Evolutionary conservation across 257 asterid species (phyloP).

Genomic region (Primulina tabacum): DNA sequence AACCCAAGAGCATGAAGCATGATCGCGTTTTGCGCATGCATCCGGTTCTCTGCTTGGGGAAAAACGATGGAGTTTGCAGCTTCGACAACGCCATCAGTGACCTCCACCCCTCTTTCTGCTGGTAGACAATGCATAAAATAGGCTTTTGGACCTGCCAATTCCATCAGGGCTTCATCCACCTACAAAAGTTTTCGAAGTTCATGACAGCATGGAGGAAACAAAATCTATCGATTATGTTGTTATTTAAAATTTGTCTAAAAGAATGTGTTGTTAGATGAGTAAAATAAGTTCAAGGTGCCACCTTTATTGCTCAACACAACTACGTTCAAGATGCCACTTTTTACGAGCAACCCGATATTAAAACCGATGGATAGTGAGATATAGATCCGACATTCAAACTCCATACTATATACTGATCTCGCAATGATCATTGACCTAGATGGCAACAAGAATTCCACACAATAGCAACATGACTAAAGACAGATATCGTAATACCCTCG

Average conservation of each 20-base stretch:
- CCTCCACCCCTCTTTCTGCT: slow-evolving; percentile 88
- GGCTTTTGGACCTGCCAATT: slow-evolving; percentile 76
- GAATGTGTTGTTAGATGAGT: not conserved
- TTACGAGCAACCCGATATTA: not conserved
- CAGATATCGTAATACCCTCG: not conserved
- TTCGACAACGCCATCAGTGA: slow-evolving; percentile 74
- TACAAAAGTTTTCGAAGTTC: slow-evolving; percentile 24
- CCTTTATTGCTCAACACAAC: too few species aligned
- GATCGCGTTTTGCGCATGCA: slow-evolving; percentile 92
- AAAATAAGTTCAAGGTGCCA: not conserved
- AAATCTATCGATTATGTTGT: not conserved
- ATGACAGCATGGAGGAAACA: slow-evolving; percentile 3
- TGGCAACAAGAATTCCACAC: not conserved
- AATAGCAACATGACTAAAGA: not conserved
- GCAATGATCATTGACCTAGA: not conserved
- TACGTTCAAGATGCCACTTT: not conserved
- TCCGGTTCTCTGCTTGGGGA: slow-evolving; percentile 86
- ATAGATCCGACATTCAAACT: not conserved
- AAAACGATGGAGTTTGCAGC: slow-evolving; percentile 83
- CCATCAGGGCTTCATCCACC: slow-evolving; percentile 89
- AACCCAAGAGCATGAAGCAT: slow-evolving; percentile 91
- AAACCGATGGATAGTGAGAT: not conserved
- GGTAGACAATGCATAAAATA: slow-evolving; percentile 92
- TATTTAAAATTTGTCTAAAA: too few species aligned
- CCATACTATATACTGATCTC: not conserved